Evolutionary conservation across 257 asterid genomes (phyloP), one percentile per base, ranked within the genome.

Genomic region (Fraxinus anomala): DNA sequence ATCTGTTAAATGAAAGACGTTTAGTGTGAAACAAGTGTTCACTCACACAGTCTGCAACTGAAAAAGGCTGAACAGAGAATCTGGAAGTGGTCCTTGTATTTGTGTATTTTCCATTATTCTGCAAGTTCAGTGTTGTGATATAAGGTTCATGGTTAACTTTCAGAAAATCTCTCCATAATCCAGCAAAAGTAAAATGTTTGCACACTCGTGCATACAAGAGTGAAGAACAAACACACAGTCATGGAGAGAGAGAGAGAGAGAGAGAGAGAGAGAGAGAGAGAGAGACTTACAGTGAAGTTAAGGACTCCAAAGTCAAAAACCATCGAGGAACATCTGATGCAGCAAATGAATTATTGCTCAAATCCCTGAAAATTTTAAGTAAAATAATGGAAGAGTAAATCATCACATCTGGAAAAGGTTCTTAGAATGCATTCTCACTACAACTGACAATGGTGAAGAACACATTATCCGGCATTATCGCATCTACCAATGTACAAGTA

Each of bases 31-130:
- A 63, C 56, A 17, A 31, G 33, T 61, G 40, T 31, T 74, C 54
- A 81, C 92, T 88, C 77, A 94, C 98, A 94, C 92, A 78, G 88
- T 88, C 79, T 94, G 96, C 90, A 94, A 74, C 81, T 89, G 94
- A 79, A 51, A 34, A 77, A 87, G 91, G 79, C 86, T 77, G 79
- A 94, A 94, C 76, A 94, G 67, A 26, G 84, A 68, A 26, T 19
- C 79, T 30, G 96, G 94, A 82, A 92, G 83, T 73, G 78, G 67
- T 76, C 98, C 98, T 78, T 40, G 76, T 39, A 94, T 83, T 70
- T 14, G 70, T 56, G 93, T 85, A 37, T 78, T 77, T 33, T 92
- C 97, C 98, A 94, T 84, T 23, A 91, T 82, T 82, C 98, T 94
- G 91, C 80, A 80, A 76, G 61, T 73, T 76, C 33, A 72, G 67